Base-by-base conservation (phyloP, 768 basidiomycete genomes). In the Solioccasus polychromus region DNA sequence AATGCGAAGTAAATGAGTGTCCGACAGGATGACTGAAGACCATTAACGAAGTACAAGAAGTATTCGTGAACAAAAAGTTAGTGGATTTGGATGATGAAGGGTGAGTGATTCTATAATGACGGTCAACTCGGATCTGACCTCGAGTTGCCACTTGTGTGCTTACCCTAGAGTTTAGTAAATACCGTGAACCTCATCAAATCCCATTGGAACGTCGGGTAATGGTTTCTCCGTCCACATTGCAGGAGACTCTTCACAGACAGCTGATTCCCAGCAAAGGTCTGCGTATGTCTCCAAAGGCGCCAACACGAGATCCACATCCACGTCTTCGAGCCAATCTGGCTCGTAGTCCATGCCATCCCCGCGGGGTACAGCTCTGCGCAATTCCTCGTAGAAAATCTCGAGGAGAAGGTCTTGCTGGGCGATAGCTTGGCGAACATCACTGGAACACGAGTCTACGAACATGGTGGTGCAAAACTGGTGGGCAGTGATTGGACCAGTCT, bases 381-480 rank as follows among this genome's bases (percentile, higher is more conserved):
- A 43, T 29, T 66, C 64, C 6, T 58, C 51, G 40, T 68, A 52
- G 42, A 68, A 68, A 17, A 68, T 34, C n/a, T 52, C 51, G 4
- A 66, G 60, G n/a, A 66, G 56, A 29, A 65, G 50, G 12, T 68
- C 62, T 32, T 66, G 64, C 37, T 66, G 64, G 1, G 60, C 58
- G 18, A 66, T 64, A 8, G 40, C 64, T 38, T 66, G 64, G 29
- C 64, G 64, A 10, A 66, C 58, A 26, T 67, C 67, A 22, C 39
- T 54, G 11, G 67, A 66, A 34, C 66, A 68, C 7, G 64, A 66
- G 11, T 35, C 35, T 31, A 55, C 54, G 17, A 52, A 62, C 30
- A 44, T 41, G 4, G 53, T 53, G 24, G 53, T 53, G 22, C 19
- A 45, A 26, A 60, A 28, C 34, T 57, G 57, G 20, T 52, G 42